Evolutionary conservation across 2,329 filamentous ascomycete genomes (phyloP), one percentile per base, ranked within the genome.

Genomic region (Colletotrichum incanum): DNA sequence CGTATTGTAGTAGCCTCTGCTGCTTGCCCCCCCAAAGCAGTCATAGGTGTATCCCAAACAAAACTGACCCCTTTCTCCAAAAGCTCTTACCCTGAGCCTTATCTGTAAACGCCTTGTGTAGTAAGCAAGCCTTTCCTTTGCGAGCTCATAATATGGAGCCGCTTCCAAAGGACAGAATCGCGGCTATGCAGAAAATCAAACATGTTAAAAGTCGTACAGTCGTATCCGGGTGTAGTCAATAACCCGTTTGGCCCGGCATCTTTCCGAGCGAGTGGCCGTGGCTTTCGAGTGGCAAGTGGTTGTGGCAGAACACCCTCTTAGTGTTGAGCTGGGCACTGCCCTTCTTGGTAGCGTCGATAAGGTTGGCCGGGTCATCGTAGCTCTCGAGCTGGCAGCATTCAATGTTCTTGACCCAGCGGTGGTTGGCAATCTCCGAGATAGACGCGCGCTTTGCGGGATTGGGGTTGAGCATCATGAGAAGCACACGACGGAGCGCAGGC

Each of bases 381-480:
- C 86, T 88, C 76, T 95, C 93, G 5, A 91, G 82, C 76, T 94
- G 92, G 80, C 94, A 97, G 82, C 94, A 96, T 76, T 95, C 93
- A 50, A 95, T 89, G 64, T 87, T 89, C 83, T 90, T 92, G 77
- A 96, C 84, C 87, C 91, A 94, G n/a, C 91, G 86, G 76, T 93
- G 90, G 73, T 88, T 90, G 65, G 94, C 83, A 1, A 94, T 90
- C 1, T 94, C 89, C 8, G 87, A 82, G 62, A 96, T 93, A 37
- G 87, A 89, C 75, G 93, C 90, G 52, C 95, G 92, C 79, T 90
- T 90, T 9, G 84, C 81, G 0, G 95, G 94, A 75, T 95, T 85
- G 0, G 94, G 94, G 80, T 97, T 91, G 41, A 97, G 87, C 94
- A 98, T 97, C 79, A 90, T 91, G 62, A 96, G 84, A 14, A 97